Evolutionary conservation across 257 asterid genomes (phyloP), one percentile per base, ranked within the genome.

Genomic region (Parsonsia alboflavescens): DNA sequence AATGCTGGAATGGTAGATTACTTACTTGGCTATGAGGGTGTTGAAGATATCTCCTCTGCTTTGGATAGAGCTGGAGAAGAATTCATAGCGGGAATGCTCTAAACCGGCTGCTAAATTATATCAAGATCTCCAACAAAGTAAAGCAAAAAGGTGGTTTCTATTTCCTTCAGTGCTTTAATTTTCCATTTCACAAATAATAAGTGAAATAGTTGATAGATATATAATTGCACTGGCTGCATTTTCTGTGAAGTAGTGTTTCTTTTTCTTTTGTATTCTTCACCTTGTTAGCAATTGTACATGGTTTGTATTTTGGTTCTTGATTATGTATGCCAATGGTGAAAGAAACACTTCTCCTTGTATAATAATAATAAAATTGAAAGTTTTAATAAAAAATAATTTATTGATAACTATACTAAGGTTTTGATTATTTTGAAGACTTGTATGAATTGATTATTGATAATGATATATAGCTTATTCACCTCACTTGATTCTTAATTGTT

Each of bases 1-100:
- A 94, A 94, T 75, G 97, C 99, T 21, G 99, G 96, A 64, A 87
- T 94, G 91, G 85, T 90, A 3, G 99, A 94, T 86, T 97, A 92
- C 82, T 85, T 94, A 83, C 90, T 94, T 21, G 97, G 97, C 52
- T 85, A 96, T 57, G 91, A 92, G 19, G 99, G 98, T 62, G 99
- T 98, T n/a, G 84, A 86, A 80, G 97, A 90, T 75, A 67, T 92
- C 75, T 22, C 73, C 28, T 56, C 84, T 42, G 98, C 97, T 49
- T 70, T 94, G 74, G 96, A 89, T 56, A 86, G 99, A 88, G 98
- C 97, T 21, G 82, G 95, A 80, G 98, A 94, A 75, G 98, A 70
- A 84, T 94, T 36, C 97, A 90, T 81, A 87, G 96, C 72, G 99
- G 97, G 73, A 86, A 73, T 72, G 99, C 99, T 73, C 88, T 92